Base-by-base conservation (phyloP, 1,284 basidiomycete species). In the Phellinidium pouzarii region DNA sequence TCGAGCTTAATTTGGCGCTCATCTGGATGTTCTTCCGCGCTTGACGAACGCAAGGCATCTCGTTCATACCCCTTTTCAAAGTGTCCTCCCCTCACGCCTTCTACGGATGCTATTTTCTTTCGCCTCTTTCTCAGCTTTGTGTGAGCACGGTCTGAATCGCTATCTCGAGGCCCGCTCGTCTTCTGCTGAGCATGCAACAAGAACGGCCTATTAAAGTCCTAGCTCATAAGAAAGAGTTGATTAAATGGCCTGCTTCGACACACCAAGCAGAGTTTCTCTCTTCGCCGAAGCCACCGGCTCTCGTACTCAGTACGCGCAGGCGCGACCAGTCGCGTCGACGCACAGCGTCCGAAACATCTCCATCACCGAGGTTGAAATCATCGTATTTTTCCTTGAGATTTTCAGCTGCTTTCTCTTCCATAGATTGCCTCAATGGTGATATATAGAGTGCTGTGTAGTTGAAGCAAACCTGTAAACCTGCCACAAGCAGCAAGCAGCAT, bases 1-100 rank as follows among this genome's bases (percentile, higher is more conserved):
- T 94, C 91, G 22, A 94, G 76, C 50, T 74, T 71, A 58, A 94
- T 91, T 69, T 94, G 91, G 3, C 76, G 79, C 67, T 94, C 91
- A 64, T 94, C 91, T 3, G 69, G 70, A 63, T 94, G 91, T 11
- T 73, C 67, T 49, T 60, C 58, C 22, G 46, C 25, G 22, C 55
- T 49, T 19, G 47, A 37, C 9, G 48, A 44, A n/a, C 40, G 31
- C 22, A 26, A 45, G 17, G 22, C 14, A 55, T n/a, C 53, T 54
- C 58, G 49, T 37, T 37, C 42, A 8, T 59, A 57, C 19, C 48
- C 56, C 9, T 12, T 26, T 14, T 20, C 42, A 6, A 12, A 3
- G 9, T 48, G 19, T 25, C 52, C 38, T 40, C 41, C 27, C 22
- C 37, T 45, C 22, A 22, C 17, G 31, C 26, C 19, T 23, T 11